phyloP scores from a whole-genome alignment of 2,329 filamentous ascomycete genomes.

The Stemphylium lycopersici region DNA sequence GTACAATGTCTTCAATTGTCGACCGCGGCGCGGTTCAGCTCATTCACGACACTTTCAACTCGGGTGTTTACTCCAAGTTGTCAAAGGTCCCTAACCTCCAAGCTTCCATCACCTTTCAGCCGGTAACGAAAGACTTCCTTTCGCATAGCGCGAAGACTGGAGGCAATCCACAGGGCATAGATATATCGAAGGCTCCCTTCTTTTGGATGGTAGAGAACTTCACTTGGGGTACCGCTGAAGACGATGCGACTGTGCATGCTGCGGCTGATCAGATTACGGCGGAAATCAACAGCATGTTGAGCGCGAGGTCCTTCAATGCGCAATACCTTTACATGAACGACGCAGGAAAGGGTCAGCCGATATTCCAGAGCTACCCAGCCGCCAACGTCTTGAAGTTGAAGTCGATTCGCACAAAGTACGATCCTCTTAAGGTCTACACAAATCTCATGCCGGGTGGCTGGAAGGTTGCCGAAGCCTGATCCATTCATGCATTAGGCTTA shows the following conservation, averaged over 20 bases:
- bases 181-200: slow-evolving; percentile 19
- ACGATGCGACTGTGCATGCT: slow-evolving; percentile 13
- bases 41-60: slow-evolving; percentile 23
- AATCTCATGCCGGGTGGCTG: slow-evolving; percentile 31
- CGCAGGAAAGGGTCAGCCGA: slow-evolving; percentile 31
- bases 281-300: slow-evolving; percentile 11
- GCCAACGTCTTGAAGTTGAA: slow-evolving; percentile 36
- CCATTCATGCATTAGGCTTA: not conserved
- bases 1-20: slow-evolving; percentile 21
- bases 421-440: slow-evolving; percentile 36
- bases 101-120: slow-evolving; percentile 28
- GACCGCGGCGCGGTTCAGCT: slow-evolving; percentile 20
- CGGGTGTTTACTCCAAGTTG: slow-evolving; percentile 10
- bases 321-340: slow-evolving; percentile 32
- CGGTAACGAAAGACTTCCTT: slow-evolving; percentile 26
- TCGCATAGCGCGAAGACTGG: slow-evolving; percentile 18
- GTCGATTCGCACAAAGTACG: slow-evolving; percentile 38
- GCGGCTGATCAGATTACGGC: slow-evolving; percentile 17
- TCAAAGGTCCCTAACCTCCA: slow-evolving; percentile 6
- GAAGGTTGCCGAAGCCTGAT: slow-evolving; percentile 22
- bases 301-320: slow-evolving; percentile 1
- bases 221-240: slow-evolving; percentile 12
- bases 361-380: slow-evolving; percentile 38
- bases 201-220: slow-evolving; percentile 28
- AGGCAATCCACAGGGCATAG: slow-evolving; percentile 29